Evolutionary conservation across 306 rosid genomes (phyloP), one percentile per base, ranked within the genome.

Genomic region (Echinosophora koreensis): DNA sequence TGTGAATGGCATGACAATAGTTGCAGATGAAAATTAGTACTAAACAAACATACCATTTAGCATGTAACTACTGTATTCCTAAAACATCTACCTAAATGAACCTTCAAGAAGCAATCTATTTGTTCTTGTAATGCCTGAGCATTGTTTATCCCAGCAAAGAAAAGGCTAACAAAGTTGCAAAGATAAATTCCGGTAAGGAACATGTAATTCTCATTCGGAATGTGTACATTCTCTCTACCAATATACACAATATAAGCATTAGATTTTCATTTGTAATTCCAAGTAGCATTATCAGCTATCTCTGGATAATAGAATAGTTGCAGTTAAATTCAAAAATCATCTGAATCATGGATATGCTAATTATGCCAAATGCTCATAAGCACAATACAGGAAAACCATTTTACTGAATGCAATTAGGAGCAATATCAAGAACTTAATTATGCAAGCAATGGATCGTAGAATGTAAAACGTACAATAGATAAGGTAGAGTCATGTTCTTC

Each of bases 401-500:
- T 16, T 18, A 17, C 35, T 15, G 39, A 17, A 17, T n/a, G 58
- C 39, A 56, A 56, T 55, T 14, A 0, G 14, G n/a, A 28, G 66
- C 12, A 42, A 22, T 39, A 66, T 66, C 4, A 34, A 78, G 30
- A 50, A 69, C 42, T 34, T 46, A 14, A 49, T 62, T 2, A 54
- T n/a, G 50, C 3, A 54, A 61, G 54, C 27, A 28, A 37, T n/a
- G 41, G 7, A 57, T 12, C n/a, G n/a, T 46, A 18, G 41, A 41
- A 73, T 65, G 49, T 46, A 50, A 61, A 66, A 37, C 70, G 0
- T 74, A 76, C 85, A 74, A 61, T 60, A 81, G 73, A 69, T 81
- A 81, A 74, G 84, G 84, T 37, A 81, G 66, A 16, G 81, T 68
- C 84, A 81, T 81, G 66, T 75, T 81, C 81, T 75, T 81, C 6